A percentile compares a stretch with the other conserved stretches of the same genome.
These are phyloP conservation scores for Xanthoceras sorbifolium DNA, from an alignment of 345 rosid genomes.

Conservation along the genomic window DNA sequence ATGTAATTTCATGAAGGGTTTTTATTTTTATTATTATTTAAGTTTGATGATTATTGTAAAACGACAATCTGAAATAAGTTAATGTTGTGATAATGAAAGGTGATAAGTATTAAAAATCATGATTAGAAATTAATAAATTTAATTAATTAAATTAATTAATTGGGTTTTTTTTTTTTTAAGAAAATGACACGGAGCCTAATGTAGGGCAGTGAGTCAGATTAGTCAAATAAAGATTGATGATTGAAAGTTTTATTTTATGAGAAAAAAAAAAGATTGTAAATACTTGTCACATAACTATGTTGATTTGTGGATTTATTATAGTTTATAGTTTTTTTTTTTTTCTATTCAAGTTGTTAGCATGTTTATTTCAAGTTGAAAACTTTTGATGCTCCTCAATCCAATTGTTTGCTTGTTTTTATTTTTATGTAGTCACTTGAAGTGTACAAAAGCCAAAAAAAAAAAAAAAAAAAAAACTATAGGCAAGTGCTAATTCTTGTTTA, in stretches of 20 bases:
- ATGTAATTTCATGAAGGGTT: background rate
- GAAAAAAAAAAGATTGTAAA: background rate
- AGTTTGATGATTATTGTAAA: background rate
- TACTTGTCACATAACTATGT: background rate
- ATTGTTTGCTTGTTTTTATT: background rate
- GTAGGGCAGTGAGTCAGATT: constrained; percentile 3
- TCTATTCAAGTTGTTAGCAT: background rate
- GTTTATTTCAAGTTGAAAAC: background rate
- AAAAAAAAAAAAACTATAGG: too few species aligned
- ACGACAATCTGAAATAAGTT: background rate
- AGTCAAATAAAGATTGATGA: background rate
- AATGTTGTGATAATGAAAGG: background rate
- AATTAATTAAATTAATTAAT: background rate
- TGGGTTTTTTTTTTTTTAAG: background rate
- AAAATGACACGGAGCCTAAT: constrained; percentile 12
- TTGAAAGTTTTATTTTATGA: background rate
- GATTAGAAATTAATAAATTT: background rate
- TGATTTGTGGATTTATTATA: too few species aligned
- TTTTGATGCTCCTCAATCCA: background rate
- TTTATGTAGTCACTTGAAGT: background rate
- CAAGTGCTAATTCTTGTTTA: background rate
- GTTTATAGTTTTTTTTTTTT: background rate
- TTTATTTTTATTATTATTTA: background rate
- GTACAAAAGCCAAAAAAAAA: background rate
- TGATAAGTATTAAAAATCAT: background rate